Evolutionary conservation across 352 stramenopile species (phyloP), one percentile per base, ranked within the genome.

Genomic region (Phytophthora constricta): DNA sequence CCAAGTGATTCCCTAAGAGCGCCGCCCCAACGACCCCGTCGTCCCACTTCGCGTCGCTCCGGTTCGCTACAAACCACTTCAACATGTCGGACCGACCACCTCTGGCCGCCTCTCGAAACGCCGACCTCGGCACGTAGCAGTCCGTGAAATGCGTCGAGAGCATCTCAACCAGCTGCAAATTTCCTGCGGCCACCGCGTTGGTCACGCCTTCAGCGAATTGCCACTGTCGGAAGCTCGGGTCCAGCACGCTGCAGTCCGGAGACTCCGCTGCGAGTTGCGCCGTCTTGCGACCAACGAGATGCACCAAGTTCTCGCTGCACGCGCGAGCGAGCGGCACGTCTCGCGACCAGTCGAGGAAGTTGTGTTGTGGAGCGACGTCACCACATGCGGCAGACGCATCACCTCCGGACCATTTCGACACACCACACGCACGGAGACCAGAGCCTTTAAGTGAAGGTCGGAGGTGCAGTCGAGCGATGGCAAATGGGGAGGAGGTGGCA

Each of bases 331-430:
- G 20, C 22, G 45, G 17, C 41, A 11, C 17, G 17, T 22, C 16
- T 47, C 13, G 16, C 13, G 41, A 47, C 8, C 14, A 47, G 41
- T 47, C 41, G 9, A 47, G 41, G 19, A 47, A 47, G 19, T n/a
- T 17, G n/a, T 47, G 41, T 45, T 33, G 16, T 34, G 34, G 4
- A 57, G 56, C 31, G 20, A 49, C 20, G 23, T 19, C 1, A 51
- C n/a, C 22, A 64, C 46, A 34, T 64, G 56, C 11, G 56, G 56
- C 22, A 64, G 13, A 22, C 23, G 56, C 23, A 64, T 20, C 37
- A 37, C 56, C n/a, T 56, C 33, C 9, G 56, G 46, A 19, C 56
- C 56, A 50, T 51, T 11, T 17, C 25, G 56, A 33, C 46, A 64
- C 23, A 56, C 45, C 17, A 37, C 31, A 37, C 31, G 31, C 31